Evolutionary conservation across 495 filamentous ascomycete genomes (phyloP).

Genomic region (Acidiella bohemica): DNA sequence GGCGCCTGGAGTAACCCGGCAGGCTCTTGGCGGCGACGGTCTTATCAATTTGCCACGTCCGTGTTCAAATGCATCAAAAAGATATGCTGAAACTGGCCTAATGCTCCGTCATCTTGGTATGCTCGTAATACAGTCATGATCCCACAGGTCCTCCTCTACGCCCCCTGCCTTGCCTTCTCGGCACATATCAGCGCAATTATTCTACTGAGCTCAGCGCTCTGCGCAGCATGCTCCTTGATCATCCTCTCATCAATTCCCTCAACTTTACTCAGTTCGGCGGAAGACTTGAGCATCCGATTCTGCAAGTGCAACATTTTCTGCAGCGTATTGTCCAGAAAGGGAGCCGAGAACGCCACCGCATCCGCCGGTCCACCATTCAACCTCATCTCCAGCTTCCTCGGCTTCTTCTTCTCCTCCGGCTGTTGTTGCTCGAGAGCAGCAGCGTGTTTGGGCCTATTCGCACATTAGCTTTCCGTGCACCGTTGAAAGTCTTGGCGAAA

Average conservation of each 20-base stretch:
- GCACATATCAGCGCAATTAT: conserved; percentile 34
- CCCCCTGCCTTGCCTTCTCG: conserved; percentile 32
- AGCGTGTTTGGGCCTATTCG: no score
- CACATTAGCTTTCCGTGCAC: no score
- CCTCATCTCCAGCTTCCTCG: conserved; percentile 31
- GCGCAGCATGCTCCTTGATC: conserved; percentile 30
- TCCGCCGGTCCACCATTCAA: conserved; percentile 21
- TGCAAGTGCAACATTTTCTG: conserved; percentile 31
- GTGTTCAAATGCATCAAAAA: no score
- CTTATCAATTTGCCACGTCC: no score
- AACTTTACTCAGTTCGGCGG: conserved; percentile 23
- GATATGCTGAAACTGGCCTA: no score
- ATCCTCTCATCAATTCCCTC: conserved; percentile 27
- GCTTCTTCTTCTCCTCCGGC: conserved; percentile 23
- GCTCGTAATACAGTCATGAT: no score
- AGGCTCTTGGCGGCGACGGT: no score
- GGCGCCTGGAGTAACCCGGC: no score
- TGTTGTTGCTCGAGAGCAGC: background rate
- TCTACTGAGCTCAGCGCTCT: conserved; percentile 28
- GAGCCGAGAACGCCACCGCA: conserved; percentile 28
- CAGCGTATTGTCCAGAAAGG: conserved; percentile 33
- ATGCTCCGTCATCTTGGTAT: no score
- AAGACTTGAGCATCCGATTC: conserved; percentile 28
- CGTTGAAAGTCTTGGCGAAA: no score
- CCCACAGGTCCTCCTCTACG: no score